Percentiles rank a stretch among this genome's conserved stretches.
phyloP scores from a whole-genome alignment of 2,329 filamentous ascomycete genomes.

The Cryphonectria carpinicola region DNA sequence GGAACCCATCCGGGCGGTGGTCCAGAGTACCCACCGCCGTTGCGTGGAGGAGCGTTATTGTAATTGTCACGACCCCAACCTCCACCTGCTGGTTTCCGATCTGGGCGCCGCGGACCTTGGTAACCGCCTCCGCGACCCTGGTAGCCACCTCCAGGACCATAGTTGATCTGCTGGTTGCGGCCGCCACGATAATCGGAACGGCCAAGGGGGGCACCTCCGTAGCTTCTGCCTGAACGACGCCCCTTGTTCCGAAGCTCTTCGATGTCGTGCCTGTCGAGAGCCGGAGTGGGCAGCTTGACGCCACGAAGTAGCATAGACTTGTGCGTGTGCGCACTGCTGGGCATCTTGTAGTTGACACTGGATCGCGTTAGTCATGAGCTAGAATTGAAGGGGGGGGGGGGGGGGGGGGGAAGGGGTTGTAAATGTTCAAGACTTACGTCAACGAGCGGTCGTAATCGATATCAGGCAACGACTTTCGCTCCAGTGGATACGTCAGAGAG shows the following conservation, averaged over 20 bases:
- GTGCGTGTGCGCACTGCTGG: constrained; percentile 71
- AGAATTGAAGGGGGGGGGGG: constrained; percentile 4
- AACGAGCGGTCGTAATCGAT: constrained; percentile 87
- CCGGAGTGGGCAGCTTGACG: constrained; percentile 71
- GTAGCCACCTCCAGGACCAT: constrained; percentile 42
- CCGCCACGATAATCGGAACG: constrained; percentile 43
- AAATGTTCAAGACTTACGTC: constrained; percentile 60
- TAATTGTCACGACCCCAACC: constrained; percentile 30
- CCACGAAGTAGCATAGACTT: constrained; percentile 95
- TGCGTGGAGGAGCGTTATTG: constrained; percentile 23
- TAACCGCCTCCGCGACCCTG: constrained; percentile 25
- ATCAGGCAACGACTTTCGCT: constrained; percentile 71
- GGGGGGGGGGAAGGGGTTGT: constrained; percentile 10
- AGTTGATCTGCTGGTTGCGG: constrained; percentile 57
- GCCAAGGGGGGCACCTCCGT: constrained; percentile 67
- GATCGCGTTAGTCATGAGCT: constrained; percentile 36
- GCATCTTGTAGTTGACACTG: constrained; percentile 87
- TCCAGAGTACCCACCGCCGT: constrained; percentile 32
- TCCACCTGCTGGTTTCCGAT: constrained; percentile 23
- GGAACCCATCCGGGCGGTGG: constrained; percentile 45
- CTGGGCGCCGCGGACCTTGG: constrained; percentile 24
- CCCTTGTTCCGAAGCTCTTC: constrained; percentile 71
- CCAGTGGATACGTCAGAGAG: constrained; percentile 76
- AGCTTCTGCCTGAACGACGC: constrained; percentile 67
- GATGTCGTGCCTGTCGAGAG: constrained; percentile 76